Conservation (phyloP, 2,329 filamentous ascomycete genomes). For the Calonectria pteridis region DNA sequence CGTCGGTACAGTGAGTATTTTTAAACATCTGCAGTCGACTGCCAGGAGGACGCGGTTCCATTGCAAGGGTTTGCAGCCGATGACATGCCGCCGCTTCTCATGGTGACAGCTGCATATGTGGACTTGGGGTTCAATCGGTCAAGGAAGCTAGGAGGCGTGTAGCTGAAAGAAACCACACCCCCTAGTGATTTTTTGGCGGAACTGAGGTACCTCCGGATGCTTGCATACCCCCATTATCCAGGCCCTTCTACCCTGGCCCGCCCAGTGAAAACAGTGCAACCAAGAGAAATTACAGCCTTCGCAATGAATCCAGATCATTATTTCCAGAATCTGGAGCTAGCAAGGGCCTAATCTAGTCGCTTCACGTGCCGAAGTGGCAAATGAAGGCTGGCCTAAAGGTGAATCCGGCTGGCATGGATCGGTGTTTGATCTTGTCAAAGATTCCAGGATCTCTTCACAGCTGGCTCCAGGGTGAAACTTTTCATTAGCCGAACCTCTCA, state of each 20-base stretch:
- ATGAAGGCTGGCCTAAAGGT: slow-evolving; percentile 25
- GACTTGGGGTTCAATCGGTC: not conserved
- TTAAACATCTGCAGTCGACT: slow-evolving; percentile 12
- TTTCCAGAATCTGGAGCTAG: not conserved
- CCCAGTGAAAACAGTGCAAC: slow-evolving; percentile 41
- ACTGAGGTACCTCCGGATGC: slow-evolving; percentile 41
- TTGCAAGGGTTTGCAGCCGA: not conserved
- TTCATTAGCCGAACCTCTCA: not conserved
- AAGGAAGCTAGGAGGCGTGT: slow-evolving; percentile 27
- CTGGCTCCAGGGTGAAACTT: slow-evolving; percentile 19
- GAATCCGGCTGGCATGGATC: slow-evolving; percentile 21
- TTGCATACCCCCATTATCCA: slow-evolving; percentile 43
- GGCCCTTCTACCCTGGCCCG: slow-evolving; percentile 36
- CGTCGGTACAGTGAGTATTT: slow-evolving; percentile 27
- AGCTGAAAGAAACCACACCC: slow-evolving; percentile 35
- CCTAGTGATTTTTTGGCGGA: slow-evolving; percentile 35
- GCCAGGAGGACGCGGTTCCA: not conserved
- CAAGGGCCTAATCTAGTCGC: slow-evolving; percentile 36
- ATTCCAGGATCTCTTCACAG: slow-evolving; percentile 11
- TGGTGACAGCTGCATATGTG: slow-evolving; percentile 23
- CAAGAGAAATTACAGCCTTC: slow-evolving; percentile 30
- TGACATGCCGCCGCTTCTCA: slow-evolving; percentile 19
- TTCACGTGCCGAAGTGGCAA: slow-evolving; percentile 43
- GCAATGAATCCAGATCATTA: slow-evolving; percentile 5
- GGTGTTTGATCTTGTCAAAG: slow-evolving; percentile 28